phyloP scores from a whole-genome alignment of 345 rosid genomes.

The Crucihimalaya himalaica region DNA sequence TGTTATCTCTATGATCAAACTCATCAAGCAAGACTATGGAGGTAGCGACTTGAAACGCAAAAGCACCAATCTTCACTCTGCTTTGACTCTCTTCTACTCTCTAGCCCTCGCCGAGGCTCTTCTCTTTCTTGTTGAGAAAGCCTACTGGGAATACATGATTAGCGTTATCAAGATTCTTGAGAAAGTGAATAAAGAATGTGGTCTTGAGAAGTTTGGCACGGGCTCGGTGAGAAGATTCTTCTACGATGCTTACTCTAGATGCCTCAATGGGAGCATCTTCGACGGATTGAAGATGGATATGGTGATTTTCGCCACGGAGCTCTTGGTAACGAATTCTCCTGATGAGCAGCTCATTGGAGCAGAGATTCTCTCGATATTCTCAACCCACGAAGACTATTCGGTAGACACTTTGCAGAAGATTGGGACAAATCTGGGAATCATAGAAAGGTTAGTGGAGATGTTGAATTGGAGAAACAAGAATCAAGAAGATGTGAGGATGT shows the following conservation, averaged over 20 bases:
- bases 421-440: slow-evolving; percentile 59
- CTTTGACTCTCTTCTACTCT: slow-evolving; percentile 76
- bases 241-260: slow-evolving; percentile 85
- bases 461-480: slow-evolving; percentile 87
- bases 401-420: slow-evolving; percentile 90
- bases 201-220: slow-evolving; percentile 59
- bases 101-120: slow-evolving; percentile 83
- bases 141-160: slow-evolving; percentile 78
- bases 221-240: slow-evolving; percentile 71
- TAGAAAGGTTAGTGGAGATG: slow-evolving; percentile 83
- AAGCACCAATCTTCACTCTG: slow-evolving; percentile 62
- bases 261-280: slow-evolving; percentile 78
- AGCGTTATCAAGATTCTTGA: slow-evolving; percentile 61
- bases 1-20: slow-evolving; percentile 62
- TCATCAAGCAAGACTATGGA: slow-evolving; percentile 69
- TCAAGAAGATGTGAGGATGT: slow-evolving; percentile 73
- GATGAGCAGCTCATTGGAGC: slow-evolving; percentile 87
- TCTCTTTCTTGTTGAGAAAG: slow-evolving; percentile 76
- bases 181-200: slow-evolving; percentile 69
- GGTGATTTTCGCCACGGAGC: slow-evolving; percentile 72
- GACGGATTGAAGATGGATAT: slow-evolving; percentile 92
- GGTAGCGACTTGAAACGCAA: slow-evolving; percentile 48
- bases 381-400: slow-evolving; percentile 51
- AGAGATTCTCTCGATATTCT: slow-evolving; percentile 51
- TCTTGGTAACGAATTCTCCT: slow-evolving; percentile 62